Base-by-base conservation (phyloP, 495 filamentous ascomycete species). In the Massariosphaeria phaeospora region DNA sequence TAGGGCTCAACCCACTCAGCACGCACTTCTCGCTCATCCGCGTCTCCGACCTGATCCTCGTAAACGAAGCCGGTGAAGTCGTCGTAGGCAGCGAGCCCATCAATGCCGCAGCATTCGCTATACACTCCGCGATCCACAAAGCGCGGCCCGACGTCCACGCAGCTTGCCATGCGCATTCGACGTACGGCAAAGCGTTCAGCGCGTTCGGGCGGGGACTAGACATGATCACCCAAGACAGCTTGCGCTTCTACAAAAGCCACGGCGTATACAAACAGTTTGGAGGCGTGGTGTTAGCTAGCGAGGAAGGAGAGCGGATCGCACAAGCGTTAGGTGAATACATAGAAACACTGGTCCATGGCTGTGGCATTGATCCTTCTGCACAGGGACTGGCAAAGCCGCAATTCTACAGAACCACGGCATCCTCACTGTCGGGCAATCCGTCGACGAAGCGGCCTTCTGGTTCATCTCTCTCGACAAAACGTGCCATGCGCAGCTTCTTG, bases 401-500 rank as follows among this genome's bases (percentile, higher is more conserved):
- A 84, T 86, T 38, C 64, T 86, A 11, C 81, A 84, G 67, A 86
- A 86, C 55, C 83, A 86, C 65, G 83, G 82, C 0, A 69, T 86
- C 21, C 64, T 85, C 12, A 85, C 83, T 15, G 79, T 83, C 0
- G 82, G 83, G 4, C 69, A 71, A 10, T 83, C 76, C 9, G 79
- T 86, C 12, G 83, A 85, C 52, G 82, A 82, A 56, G 83, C 82
- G 0, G 83, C 81, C 1, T 84, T 83, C 58, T 82, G 83, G 71
- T 85, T 84, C 57, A 72, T 80, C 18, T 81, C 78, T 57, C 68
- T 86, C 20, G 83, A 86, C 48, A 75, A 80, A 58, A 79, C 79
- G 21, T 86, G 82, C 55, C 80, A 84, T 38, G 78, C 80, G 8
- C 83, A 86, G 62, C 68, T 86, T 23, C 68, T 86, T 36, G 82